Conservation (phyloP, 352 stramenopile species). For the Phytophthora foliorum region DNA sequence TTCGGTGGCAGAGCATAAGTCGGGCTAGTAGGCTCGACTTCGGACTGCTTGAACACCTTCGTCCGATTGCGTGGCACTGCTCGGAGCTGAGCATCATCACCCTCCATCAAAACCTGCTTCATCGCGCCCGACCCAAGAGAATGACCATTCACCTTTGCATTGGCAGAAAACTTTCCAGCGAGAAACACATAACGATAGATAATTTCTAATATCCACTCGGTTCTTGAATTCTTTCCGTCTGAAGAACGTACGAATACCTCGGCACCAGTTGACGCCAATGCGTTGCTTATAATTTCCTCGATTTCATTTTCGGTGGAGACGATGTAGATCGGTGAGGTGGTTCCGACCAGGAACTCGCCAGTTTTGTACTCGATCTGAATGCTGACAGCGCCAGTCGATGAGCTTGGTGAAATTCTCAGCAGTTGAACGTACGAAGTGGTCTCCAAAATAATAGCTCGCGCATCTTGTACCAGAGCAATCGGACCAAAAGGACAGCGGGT, state of each 20-base stretch:
- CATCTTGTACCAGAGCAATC: conserved; percentile 7
- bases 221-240: not conserved
- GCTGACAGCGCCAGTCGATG: not conserved
- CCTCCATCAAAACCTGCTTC: conserved; percentile 28
- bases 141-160: not conserved
- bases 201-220: conserved; percentile 27
- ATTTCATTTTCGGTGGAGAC: not conserved
- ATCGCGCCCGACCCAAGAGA: conserved; percentile 6
- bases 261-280: conserved; percentile 4
- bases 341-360: not conserved
- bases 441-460: conserved; percentile 21
- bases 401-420: conserved; percentile 12
- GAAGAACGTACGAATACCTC: conserved; percentile 12
- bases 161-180: conserved; percentile 5
- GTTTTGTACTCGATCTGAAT: conserved; percentile 11
- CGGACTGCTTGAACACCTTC: conserved; percentile 6
- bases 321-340: conserved; percentile 6
- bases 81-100: conserved; percentile 14
- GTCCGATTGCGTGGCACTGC: conserved; percentile 9
- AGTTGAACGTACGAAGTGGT: conserved; percentile 28
- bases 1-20: not conserved
- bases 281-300: not conserved
- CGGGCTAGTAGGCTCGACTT: not conserved
- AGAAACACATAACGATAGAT: conserved; percentile 26
- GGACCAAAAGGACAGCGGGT: conserved; percentile 30